phyloP scores from a whole-genome alignment of 2,329 filamentous ascomycete species.

The Penicillium nordicum region DNA sequence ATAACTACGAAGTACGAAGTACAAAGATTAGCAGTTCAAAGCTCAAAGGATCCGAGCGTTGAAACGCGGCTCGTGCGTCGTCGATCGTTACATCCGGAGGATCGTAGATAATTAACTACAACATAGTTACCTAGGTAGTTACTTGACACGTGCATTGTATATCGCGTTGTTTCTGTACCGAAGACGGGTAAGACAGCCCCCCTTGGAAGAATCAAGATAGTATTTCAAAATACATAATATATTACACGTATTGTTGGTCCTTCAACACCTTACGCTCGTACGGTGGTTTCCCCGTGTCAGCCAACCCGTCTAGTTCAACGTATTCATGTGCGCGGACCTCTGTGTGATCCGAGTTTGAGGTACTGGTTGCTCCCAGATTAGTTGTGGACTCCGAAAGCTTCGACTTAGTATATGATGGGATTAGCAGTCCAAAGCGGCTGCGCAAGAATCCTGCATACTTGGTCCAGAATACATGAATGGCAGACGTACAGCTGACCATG shows the following conservation, averaged over 20 bases:
- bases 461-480: background rate
- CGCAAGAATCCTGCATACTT: background rate
- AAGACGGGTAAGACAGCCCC: background rate
- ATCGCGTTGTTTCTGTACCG: background rate
- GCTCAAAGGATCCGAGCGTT: background rate
- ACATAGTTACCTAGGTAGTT: too few species aligned
- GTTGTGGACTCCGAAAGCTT: background rate
- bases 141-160: background rate
- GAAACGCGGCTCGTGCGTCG: background rate
- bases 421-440: background rate
- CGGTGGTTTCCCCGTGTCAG: background rate
- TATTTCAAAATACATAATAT: background rate
- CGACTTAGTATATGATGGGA: background rate
- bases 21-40: background rate
- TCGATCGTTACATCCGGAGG: background rate
- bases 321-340: background rate
- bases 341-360: background rate
- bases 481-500: background rate
- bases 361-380: background rate
- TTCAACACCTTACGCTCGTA: background rate
- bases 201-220: too few species aligned
- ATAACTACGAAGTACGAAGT: too few species aligned
- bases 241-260: background rate
- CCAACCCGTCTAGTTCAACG: background rate
- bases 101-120: background rate